Evolutionary conservation across 495 filamentous ascomycete genomes (phyloP), one percentile per base, ranked within the genome.

Genomic region (Daldinia caldariorum): DNA sequence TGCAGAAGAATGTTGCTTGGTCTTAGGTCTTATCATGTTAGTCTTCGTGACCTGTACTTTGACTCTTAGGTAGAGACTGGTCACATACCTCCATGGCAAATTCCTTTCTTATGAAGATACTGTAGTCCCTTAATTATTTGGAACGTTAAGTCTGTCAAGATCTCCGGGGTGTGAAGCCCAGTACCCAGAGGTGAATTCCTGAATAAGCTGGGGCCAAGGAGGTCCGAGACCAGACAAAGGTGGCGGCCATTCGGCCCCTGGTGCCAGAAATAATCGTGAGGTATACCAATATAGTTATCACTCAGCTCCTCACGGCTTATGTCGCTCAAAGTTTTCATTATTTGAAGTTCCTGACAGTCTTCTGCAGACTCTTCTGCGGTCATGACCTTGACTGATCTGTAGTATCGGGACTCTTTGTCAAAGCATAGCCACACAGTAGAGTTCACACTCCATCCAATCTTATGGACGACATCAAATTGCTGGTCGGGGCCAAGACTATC

Each of bases 401-500:
- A 73, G 31, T 65, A 45, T 7, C 38, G 37, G 8, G 26, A 26
- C 14, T 55, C 20, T n/a, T 56, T 49, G 47, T 89, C 84, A 1
- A 67, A 77, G 32, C 83, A 84, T 47, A 89, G 81, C 85, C 84
- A 89, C 47, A 85, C 79, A 3, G 83, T 88, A 12, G 79, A 84
- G 63, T 79, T 85, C 6, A 79, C 78, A 8, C 84, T 82, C 61
- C 76, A 82, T 4, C 83, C 85, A 14, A 88, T 78, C 47, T 88
- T 89, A 69, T 86, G 82, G 3, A 81, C 74, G 64, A 87, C 83
- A 6, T 67, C 70, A 64, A 85, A 87, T 26, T 77, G 74, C 0
- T 72, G 32, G 35, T 66, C 75, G 2, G 43, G 31, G 3, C 31
- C 66, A 66, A 76, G 79, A 38, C 70, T 41, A 32, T 87, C 82